These are phyloP conservation scores for Leccinum aurantiacum DNA, from an alignment of 768 basidiomycete species.

Conservation along the genomic window DNA sequence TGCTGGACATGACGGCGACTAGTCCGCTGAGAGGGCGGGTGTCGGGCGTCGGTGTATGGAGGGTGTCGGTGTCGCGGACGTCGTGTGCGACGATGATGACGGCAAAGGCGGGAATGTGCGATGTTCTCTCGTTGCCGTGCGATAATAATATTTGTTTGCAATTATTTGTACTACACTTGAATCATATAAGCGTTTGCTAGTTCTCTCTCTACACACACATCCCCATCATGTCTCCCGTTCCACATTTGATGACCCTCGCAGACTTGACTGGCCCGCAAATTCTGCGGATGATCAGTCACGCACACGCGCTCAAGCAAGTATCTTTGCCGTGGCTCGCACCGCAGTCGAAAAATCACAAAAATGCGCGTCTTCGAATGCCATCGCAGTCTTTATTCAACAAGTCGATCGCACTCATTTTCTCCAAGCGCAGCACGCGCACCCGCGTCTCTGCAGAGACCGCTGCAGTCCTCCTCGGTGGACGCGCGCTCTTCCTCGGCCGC, in stretches of 20 bases:
- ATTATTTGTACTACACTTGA: neutral
- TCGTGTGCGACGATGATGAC: conserved; percentile 9
- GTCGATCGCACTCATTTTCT: conserved; percentile 86
- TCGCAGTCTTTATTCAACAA: conserved; percentile 79
- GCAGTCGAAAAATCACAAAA: conserved; percentile 33
- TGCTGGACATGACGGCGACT: conserved; percentile 22
- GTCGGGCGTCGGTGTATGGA: neutral
- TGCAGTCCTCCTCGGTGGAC: conserved; percentile 75
- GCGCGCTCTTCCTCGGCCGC: conserved; percentile 83
- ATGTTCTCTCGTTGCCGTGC: neutral
- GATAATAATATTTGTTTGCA: neutral
- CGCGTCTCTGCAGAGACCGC: conserved; percentile 87
- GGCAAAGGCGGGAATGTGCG: conserved; percentile 1
- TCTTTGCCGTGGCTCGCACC: conserved; percentile 71
- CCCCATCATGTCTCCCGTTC: conserved; percentile 36
- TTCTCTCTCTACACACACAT: no score
- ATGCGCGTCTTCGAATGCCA: conserved; percentile 52
- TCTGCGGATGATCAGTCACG: conserved; percentile 57
- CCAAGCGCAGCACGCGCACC: conserved; percentile 92
- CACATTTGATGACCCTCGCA: conserved; percentile 85
- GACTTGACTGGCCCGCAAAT: conserved; percentile 83
- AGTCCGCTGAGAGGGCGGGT: conserved; percentile 10
- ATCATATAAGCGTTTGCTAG: neutral
- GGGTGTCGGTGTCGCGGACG: conserved; percentile 11
- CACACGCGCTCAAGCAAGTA: conserved; percentile 60